A percentile compares a stretch with the other conserved stretches of the same genome.
Conservation (phyloP, 2,329 filamentous ascomycete species). For the Xylariaceae sp. region DNA sequence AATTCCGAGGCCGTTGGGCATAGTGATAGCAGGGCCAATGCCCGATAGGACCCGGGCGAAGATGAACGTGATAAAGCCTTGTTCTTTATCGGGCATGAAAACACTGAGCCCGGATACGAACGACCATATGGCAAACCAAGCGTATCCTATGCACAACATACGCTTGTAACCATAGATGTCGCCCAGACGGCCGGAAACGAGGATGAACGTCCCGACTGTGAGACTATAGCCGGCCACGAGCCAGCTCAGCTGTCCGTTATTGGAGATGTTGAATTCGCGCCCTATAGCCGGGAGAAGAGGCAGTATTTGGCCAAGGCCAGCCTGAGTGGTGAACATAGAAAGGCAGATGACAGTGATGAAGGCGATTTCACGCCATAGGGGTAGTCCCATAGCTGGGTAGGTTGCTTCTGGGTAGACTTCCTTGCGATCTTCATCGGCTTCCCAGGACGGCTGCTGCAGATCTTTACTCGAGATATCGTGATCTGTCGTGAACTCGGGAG, state of each 20-base stretch:
- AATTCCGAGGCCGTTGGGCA: constrained; percentile 56
- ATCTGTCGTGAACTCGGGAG: no score
- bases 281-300: constrained; percentile 43
- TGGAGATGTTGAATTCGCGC: constrained; percentile 35
- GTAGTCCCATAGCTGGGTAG: no score
- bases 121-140: constrained; percentile 40
- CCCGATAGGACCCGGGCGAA: constrained; percentile 48
- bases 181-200: constrained; percentile 43
- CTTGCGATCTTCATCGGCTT: no score
- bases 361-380: no score
- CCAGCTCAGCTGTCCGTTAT: constrained; percentile 40
- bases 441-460: no score
- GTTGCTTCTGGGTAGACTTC: no score
- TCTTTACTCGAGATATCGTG: no score
- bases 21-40: constrained; percentile 50
- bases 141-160: constrained; percentile 39
- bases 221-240: constrained; percentile 44
- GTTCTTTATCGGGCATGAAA: no score
- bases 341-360: no score
- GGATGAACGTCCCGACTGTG: constrained; percentile 43
- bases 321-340: no score
- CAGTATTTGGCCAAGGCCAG: constrained; percentile 36
- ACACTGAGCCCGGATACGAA: constrained; percentile 36
- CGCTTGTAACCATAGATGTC: constrained; percentile 45
- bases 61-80: constrained; percentile 37